Evolutionary conservation across 1,139 yeast species (phyloP).

Genomic region (Candida tropicalis): DNA sequence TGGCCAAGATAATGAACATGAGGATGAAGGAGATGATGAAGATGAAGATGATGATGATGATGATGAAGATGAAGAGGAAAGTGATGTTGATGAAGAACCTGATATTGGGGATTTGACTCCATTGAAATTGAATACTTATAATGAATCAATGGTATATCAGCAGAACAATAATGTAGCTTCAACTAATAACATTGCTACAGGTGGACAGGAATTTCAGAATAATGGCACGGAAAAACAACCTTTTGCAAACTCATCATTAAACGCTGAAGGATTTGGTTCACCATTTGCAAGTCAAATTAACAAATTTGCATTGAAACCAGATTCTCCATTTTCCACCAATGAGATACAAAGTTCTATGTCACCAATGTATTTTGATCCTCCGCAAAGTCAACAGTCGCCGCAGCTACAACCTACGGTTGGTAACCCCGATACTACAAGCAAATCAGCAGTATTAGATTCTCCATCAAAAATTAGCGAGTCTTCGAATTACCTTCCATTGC

Average conservation of each 20-base stretch:
- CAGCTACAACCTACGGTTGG: slow-evolving; percentile 7
- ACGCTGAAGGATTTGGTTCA: slow-evolving; percentile 28
- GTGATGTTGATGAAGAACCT: slow-evolving; percentile 19
- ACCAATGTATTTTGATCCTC: slow-evolving; percentile 23
- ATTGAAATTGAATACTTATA: slow-evolving; percentile 31
- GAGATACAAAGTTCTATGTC: slow-evolving; percentile 25
- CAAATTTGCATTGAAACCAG: slow-evolving; percentile 23
- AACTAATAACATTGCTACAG: not conserved
- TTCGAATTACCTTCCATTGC: slow-evolving; percentile 62
- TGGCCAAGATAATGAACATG: slow-evolving; percentile 27
- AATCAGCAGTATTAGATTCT: slow-evolving; percentile 9
- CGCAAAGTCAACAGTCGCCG: slow-evolving; percentile 15
- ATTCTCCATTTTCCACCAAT: slow-evolving; percentile 32
- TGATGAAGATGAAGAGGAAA: slow-evolving; percentile 24
- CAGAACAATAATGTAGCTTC: not conserved
- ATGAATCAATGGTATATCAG: slow-evolving; percentile 18
- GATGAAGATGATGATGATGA: slow-evolving; percentile 31
- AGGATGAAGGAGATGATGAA: slow-evolving; percentile 33
- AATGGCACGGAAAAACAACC: slow-evolving; percentile 1
- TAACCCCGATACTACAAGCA: slow-evolving; percentile 5
- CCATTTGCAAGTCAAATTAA: slow-evolving; percentile 23
- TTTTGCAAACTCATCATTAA: slow-evolving; percentile 10
- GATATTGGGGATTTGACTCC: slow-evolving; percentile 29
- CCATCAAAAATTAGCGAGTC: slow-evolving; percentile 32
- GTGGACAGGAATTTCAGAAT: slow-evolving; percentile 1